Conservation (phyloP, 2,329 filamentous ascomycete genomes). For the Trichoderma afroharzianum region DNA sequence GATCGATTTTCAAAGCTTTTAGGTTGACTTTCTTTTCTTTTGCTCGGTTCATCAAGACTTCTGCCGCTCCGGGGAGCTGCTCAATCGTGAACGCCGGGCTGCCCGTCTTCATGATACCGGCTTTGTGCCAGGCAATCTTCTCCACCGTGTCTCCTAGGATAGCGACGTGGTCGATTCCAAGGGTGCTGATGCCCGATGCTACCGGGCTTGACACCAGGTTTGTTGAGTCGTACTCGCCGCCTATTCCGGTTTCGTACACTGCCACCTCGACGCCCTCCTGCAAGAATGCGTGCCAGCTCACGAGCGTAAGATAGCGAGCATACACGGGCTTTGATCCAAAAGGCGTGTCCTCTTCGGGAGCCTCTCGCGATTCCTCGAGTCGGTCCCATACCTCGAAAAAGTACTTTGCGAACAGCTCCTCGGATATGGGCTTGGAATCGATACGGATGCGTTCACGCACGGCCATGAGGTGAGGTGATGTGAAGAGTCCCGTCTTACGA, state of each 20-base stretch:
- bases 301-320: constrained; percentile 60
- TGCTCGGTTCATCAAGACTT: constrained; percentile 50
- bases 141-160: constrained; percentile 60
- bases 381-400: constrained; percentile 67
- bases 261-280: constrained; percentile 59
- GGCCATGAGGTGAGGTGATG: constrained; percentile 64
- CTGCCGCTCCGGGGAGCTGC: constrained; percentile 44
- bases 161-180: constrained; percentile 66
- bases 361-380: constrained; percentile 38
- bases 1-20: constrained; percentile 44
- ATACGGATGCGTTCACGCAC: constrained; percentile 66
- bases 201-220: constrained; percentile 59
- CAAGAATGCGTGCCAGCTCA: constrained; percentile 65
- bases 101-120: constrained; percentile 63
- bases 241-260: constrained; percentile 65
- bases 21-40: constrained; percentile 48
- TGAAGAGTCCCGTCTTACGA: constrained; percentile 59
- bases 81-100: constrained; percentile 55
- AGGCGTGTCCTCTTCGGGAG: constrained; percentile 30
- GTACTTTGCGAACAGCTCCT: constrained; percentile 58
- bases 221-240: constrained; percentile 66
- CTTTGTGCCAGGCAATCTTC: constrained; percentile 71
- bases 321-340: constrained; percentile 51
- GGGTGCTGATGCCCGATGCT: constrained; percentile 59
- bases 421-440: constrained; percentile 54